These are phyloP conservation scores for Cytospora piceicola DNA, from an alignment of 2,329 filamentous ascomycete genomes.

Conservation along the genomic window DNA sequence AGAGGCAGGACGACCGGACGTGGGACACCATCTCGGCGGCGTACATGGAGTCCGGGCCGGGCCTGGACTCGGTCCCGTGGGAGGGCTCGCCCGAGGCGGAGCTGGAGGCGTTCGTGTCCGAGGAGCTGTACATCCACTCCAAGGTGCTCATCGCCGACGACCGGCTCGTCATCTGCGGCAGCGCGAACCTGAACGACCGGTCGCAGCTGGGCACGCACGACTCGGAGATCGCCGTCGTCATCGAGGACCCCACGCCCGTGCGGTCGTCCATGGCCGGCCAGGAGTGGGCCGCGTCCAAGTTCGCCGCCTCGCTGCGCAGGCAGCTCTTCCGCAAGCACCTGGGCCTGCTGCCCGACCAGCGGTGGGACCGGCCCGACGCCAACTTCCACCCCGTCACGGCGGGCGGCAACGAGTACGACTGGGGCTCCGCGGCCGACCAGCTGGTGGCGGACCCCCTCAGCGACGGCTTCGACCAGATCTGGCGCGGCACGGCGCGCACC, in stretches of 20 bases:
- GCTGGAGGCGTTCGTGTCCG: conserved; percentile 86
- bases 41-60: conserved; percentile 79
- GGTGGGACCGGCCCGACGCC: conserved; percentile 65
- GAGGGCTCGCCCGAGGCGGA: conserved; percentile 77
- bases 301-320: conserved; percentile 79
- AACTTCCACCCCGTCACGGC: conserved; percentile 79
- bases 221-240: conserved; percentile 86
- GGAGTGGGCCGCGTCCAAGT: conserved; percentile 72
- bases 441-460: conserved; percentile 76
- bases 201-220: conserved; percentile 90
- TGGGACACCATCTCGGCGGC: conserved; percentile 79
- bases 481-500: conserved; percentile 70
- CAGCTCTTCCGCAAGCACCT: conserved; percentile 92
- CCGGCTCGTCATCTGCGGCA: conserved; percentile 80
- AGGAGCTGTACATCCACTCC: conserved; percentile 93
- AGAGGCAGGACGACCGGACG: conserved; percentile 56
- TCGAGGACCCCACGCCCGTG: conserved; percentile 76
- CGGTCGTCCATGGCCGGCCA: conserved; percentile 74
- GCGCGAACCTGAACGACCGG: conserved; percentile 90
- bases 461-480: conserved; percentile 69
- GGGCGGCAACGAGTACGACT: conserved; percentile 73
- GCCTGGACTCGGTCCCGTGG: conserved; percentile 70
- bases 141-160: conserved; percentile 93
- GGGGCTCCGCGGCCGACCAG: conserved; percentile 67
- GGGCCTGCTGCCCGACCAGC: conserved; percentile 77